Conservation (phyloP, 2,329 filamentous ascomycete genomes). For the Fusarium sp. region DNA sequence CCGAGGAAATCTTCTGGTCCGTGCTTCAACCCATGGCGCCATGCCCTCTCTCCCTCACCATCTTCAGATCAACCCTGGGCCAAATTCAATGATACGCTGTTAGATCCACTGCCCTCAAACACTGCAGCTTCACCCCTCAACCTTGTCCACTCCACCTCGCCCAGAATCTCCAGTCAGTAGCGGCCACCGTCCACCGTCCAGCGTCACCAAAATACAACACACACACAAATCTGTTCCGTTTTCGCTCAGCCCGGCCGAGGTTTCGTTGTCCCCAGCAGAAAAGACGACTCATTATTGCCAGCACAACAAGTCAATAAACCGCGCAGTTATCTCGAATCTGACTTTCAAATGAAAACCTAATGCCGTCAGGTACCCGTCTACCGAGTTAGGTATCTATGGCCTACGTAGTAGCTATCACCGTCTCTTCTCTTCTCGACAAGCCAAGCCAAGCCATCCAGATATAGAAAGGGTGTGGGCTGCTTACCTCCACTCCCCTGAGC, state of each 20-base stretch:
- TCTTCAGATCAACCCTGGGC: conserved; percentile 15
- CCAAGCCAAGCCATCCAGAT: background rate
- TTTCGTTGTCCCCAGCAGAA: conserved; percentile 31
- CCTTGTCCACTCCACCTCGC: conserved; percentile 16
- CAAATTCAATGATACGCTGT: conserved; percentile 1
- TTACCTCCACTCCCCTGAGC: background rate
- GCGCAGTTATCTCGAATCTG: conserved; percentile 1
- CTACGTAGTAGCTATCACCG: conserved; percentile 8
- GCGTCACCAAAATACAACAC: conserved; percentile 25
- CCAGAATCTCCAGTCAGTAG: conserved; percentile 9
- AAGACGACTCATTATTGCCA: conserved; percentile 5
- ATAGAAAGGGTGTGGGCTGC: background rate
- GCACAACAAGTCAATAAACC: conserved; percentile 23
- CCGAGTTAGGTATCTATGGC: conserved; percentile 15
- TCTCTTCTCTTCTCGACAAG: conserved; percentile 15
- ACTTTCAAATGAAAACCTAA: background rate
- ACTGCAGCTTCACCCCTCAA: conserved; percentile 9
- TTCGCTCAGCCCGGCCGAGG: conserved; percentile 8
- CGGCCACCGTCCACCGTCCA: conserved; percentile 15
- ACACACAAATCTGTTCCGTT: conserved; percentile 21
- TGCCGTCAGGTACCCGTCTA: conserved; percentile 3
- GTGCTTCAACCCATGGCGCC: conserved; percentile 28
- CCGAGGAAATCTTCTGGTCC: background rate
- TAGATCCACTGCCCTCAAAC: conserved; percentile 5
- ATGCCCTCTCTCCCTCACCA: conserved; percentile 14